These are phyloP conservation scores for Nakazawaea peltata DNA, from an alignment of 805 yeast species.

Conservation along the genomic window DNA sequence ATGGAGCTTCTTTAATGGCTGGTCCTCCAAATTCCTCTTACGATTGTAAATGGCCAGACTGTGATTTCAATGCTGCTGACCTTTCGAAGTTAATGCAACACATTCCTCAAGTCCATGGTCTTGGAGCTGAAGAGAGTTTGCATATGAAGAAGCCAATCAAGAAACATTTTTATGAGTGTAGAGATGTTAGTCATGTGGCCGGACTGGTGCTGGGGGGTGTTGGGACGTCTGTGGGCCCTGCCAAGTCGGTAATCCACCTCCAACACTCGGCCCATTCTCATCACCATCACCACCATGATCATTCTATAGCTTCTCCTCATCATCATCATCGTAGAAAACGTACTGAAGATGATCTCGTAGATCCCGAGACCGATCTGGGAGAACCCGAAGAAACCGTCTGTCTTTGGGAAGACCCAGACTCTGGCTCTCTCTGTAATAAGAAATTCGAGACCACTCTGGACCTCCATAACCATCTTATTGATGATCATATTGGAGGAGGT, in stretches of 20 bases:
- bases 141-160: too few relatives aligned
- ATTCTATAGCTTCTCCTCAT: too few relatives aligned
- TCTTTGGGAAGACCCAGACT: constrained; percentile 4
- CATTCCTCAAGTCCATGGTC: constrained; percentile 39
- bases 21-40: not conserved
- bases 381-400: not conserved
- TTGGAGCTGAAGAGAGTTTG: too few relatives aligned
- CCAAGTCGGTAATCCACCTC: too few relatives aligned
- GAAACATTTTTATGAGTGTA: too few relatives aligned
- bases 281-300: constrained; percentile 5
- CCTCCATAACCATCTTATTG: constrained; percentile 63
- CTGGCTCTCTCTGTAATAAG: constrained; percentile 36
- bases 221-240: too few relatives aligned
- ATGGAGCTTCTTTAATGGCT: not conserved
- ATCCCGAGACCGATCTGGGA: too few relatives aligned
- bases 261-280: too few relatives aligned
- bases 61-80: constrained; percentile 50
- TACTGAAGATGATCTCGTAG: not conserved
- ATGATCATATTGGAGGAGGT: constrained; percentile 68
- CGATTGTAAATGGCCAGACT: constrained; percentile 71
- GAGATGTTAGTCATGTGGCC: too few relatives aligned
- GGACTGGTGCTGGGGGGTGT: too few relatives aligned
- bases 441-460: constrained; percentile 46
- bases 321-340: not conserved
- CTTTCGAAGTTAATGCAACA: constrained; percentile 52